Evolutionary conservation across 1,139 yeast genomes (phyloP), one percentile per base, ranked within the genome.

Genomic region (Yamadazyma dushanensis): DNA sequence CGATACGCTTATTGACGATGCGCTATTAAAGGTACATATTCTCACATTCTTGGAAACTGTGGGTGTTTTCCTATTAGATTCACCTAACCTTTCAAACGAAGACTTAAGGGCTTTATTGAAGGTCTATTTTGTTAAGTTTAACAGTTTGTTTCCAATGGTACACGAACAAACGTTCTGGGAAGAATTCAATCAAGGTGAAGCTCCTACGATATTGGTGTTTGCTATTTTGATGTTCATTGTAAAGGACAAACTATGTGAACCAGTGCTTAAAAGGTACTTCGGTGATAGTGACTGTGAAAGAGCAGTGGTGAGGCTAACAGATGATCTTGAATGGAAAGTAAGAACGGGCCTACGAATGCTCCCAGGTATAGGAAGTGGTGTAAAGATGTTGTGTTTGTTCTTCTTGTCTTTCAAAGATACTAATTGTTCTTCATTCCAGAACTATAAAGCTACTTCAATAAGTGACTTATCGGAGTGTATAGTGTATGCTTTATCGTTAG

Each of bases 61-160:
- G 23, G 25, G 25, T 3, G 23, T 20, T 4, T 29, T 29, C 14
- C 9, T 5, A 10, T 29, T 29, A 7, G 4, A 8, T 11, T n/a
- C 14, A 10, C 25, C 24, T 4, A 5, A 9, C 11, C 23, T 29
- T 9, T 19, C n/a, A 7, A 28, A 33, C 5, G 40, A 40, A 5
- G 66, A 62, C 28, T 44, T 53, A 10, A 40, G 29, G 9, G 36
- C 50, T 31, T 46, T 65, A 24, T 26, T 58, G 5, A 51, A 57
- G 29, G 35, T 63, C 7, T 65, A 53, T 41, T 61, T 65, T 38
- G 47, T 40, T 36, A 64, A 63, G 38, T 40, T 62, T 24, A 63
- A 65, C 46, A 47, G 52, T 18, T 46, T 65, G 3, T 55, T 63
- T 38, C 70, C 70, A 1, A 37, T 64, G n/a, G 51, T 65, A 4